phyloP scores from a whole-genome alignment of 352 stramenopile species.

The Phytopythium cucurbitacearum region DNA sequence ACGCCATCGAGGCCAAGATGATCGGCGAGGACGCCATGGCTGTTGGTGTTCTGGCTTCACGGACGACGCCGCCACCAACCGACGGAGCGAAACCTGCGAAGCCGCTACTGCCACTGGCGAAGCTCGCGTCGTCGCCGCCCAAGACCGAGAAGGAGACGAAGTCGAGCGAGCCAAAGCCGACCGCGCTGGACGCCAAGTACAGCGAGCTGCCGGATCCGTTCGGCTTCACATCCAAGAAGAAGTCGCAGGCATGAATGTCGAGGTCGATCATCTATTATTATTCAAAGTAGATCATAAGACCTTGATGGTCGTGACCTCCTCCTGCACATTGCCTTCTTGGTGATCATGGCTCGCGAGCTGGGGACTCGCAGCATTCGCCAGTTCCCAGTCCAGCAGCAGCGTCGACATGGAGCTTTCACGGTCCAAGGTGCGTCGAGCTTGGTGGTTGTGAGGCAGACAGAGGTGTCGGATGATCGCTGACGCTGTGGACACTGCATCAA shows the following conservation, averaged over 20 bases:
- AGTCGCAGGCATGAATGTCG: background rate
- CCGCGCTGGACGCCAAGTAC: slow-evolving; percentile 30
- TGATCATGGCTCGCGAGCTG: too few relatives aligned
- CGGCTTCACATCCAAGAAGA: slow-evolving; percentile 60
- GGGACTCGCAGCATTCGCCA: too few relatives aligned
- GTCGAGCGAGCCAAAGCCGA: slow-evolving; percentile 1
- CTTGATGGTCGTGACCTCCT: background rate
- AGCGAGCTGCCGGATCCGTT: slow-evolving; percentile 59
- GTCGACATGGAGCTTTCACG: slow-evolving; percentile 5
- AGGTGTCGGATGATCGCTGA: background rate
- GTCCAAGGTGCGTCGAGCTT: slow-evolving; percentile 1
- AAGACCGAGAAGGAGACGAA: background rate
- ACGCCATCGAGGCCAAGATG: slow-evolving; percentile 77
- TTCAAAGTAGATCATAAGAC: background rate
- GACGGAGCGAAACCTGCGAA: background rate
- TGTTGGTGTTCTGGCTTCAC: slow-evolving; percentile 14
- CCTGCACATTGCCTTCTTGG: background rate
- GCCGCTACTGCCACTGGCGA: background rate
- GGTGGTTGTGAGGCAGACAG: background rate
- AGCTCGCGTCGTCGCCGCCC: background rate
- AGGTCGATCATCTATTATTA: slow-evolving; percentile 1
- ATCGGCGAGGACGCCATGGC: slow-evolving; percentile 50
- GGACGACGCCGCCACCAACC: background rate
- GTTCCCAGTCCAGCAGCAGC: too few relatives aligned
- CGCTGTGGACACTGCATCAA: background rate